Evolutionary conservation across 2,329 filamentous ascomycete species (phyloP).

Genomic region (Ophiostoma populinum): DNA sequence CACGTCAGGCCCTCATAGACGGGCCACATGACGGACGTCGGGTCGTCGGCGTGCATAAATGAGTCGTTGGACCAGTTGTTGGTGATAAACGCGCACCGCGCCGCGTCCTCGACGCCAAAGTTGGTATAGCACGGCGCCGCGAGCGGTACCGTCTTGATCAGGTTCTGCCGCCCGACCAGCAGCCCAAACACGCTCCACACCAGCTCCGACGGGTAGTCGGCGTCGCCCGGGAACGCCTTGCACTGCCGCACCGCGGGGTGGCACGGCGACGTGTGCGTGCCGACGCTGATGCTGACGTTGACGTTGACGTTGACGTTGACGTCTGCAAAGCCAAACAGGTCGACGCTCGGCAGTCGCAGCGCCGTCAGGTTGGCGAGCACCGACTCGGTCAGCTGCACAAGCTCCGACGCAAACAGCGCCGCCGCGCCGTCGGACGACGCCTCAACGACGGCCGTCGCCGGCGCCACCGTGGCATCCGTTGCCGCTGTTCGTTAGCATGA

Average conservation of each 20-base stretch:
- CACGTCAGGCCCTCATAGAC: constrained; percentile 23
- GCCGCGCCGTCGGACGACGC: constrained; percentile 2
- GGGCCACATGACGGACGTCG: constrained; percentile 24
- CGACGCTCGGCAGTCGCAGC: constrained; percentile 8
- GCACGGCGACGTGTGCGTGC: constrained; percentile 3
- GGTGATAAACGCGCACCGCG: constrained; percentile 22
- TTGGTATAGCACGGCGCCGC: constrained; percentile 33
- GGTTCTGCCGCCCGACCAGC: constrained; percentile 26
- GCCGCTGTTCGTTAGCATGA: constrained; percentile 8
- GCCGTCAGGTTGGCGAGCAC: constrained; percentile 11
- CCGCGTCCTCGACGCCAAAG: constrained; percentile 23
- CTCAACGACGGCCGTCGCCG: constrained; percentile 5
- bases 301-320: not conserved
- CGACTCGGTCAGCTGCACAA: constrained; percentile 10
- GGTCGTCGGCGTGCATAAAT: constrained; percentile 19
- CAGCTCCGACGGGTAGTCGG: constrained; percentile 30
- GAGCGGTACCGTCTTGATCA: constrained; percentile 35
- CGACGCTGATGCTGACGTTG: not conserved
- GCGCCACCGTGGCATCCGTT: constrained; percentile 8
- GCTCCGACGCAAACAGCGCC: constrained; percentile 12
- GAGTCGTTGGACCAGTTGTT: constrained; percentile 18
- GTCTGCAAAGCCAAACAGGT: constrained; percentile 9
- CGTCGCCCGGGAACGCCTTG: constrained; percentile 26
- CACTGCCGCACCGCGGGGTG: too few species aligned
- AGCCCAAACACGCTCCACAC: constrained; percentile 34